Evolutionary conservation across 257 asterid species (phyloP), one percentile per base, ranked within the genome.

Genomic region (Voacanga thouarsii): DNA sequence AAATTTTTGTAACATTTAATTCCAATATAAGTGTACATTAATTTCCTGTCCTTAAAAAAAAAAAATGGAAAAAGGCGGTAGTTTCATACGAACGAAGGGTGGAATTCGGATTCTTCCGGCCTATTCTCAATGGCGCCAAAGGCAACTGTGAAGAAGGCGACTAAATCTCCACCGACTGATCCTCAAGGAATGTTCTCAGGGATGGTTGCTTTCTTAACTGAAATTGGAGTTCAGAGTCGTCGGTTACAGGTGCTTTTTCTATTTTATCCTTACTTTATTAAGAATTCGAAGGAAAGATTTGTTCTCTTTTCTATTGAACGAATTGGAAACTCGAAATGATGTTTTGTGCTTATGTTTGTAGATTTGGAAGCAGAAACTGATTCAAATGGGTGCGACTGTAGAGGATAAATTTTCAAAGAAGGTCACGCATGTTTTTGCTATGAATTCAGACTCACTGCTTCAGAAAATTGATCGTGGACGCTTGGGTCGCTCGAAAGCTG

Each of bases 331-430:
- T n/a, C 0, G 12, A 15, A 41, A 6, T n/a, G 10, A 24, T 30
- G 49, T 26, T 45, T 73, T n/a, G 12, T 0, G 19, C 18, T 66
- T 19, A 23, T 72, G 14, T 43, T 83, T 71, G 70, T 60, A 95
- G 99, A 93, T 95, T 83, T 95, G 99, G 99, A 88, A 90, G 91
- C 92, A 84, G 59, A 93, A 89, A 79, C 77, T 96, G 86, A 86
- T 76, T 80, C 98, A 96, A 84, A 85, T 96, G 98, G 98, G 98
- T 63, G 96, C 93, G 21, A 85, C 43, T 71, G 26, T 87, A 16
- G 93, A 88, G 84, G 92, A 80, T 6, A 82, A 73, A 5, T 83
- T 89, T 64, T 83, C 90, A 44, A 90, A 79, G 82, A 86, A 76
- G 77, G 87, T 89, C 50, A 89, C 92, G 26, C 97, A 90, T 86